Evolutionary conservation across 129 eudicot species (phyloP).

Genomic region (Pittosporum tobira): DNA sequence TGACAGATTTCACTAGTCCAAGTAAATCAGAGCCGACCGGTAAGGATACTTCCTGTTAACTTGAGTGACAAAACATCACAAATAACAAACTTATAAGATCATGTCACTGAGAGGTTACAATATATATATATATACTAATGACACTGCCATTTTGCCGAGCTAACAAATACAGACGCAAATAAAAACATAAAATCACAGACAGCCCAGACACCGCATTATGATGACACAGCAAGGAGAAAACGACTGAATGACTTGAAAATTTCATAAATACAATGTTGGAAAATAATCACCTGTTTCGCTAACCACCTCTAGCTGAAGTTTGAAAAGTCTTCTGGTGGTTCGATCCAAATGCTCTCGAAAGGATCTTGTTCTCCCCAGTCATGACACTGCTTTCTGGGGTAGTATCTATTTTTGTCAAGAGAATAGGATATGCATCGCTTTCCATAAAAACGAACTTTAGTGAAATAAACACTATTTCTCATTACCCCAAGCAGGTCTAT

Average conservation of each 20-base stretch:
- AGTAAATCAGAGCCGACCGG: background rate
- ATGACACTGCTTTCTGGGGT: slow-evolving; percentile 76
- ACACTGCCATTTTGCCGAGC: no score
- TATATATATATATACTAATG: no score
- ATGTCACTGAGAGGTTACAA: background rate
- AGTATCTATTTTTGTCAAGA: slow-evolving; percentile 55
- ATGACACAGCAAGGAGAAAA: background rate
- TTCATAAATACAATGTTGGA: background rate
- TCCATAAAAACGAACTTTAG: slow-evolving; percentile 80
- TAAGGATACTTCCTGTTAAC: background rate
- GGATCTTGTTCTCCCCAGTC: slow-evolving; percentile 96
- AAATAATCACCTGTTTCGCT: slow-evolving; percentile 29
- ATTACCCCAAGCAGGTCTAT: slow-evolving; percentile 62
- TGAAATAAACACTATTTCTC: slow-evolving; percentile 79
- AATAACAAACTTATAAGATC: background rate
- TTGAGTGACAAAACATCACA: no score
- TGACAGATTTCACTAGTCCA: background rate
- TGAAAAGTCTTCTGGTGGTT: slow-evolving; percentile 68
- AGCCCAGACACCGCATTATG: background rate
- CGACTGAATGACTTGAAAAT: background rate
- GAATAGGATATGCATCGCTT: slow-evolving; percentile 75
- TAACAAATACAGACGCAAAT: background rate
- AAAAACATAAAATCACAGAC: no score
- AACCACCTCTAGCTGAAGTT: slow-evolving; percentile 30
- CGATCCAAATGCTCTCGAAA: slow-evolving; percentile 83